Percentiles rank a stretch among this genome's conserved stretches.
Evolutionary conservation across 306 rosid genomes (phyloP).

Genomic region (Casuarina glauca): DNA sequence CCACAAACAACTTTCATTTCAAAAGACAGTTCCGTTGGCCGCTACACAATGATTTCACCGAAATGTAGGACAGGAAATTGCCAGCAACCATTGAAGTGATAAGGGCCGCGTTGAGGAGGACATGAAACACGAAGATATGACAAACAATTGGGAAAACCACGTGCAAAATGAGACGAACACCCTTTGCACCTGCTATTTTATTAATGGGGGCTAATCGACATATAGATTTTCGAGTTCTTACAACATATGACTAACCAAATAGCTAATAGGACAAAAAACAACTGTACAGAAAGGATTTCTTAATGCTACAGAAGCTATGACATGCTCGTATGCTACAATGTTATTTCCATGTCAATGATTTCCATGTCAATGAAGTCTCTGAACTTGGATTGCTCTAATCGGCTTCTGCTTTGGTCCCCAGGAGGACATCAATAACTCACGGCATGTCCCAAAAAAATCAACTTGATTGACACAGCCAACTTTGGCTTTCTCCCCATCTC

Average conservation of each 20-base stretch:
- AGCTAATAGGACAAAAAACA: neutral
- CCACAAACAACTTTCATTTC: too few species aligned
- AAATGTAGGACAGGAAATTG: too few species aligned
- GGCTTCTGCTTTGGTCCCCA: conserved; percentile 6
- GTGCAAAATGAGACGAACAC: neutral
- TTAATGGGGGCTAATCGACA: conserved; percentile 1
- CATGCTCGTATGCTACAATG: conserved; percentile 19
- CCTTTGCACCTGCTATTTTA: neutral
- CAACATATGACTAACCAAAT: conserved; percentile 8
- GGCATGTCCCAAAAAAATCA: conserved; percentile 7
- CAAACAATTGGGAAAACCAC: neutral
- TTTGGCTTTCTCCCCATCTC: conserved; percentile 21
- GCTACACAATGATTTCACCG: too few species aligned
- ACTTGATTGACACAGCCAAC: conserved; percentile 22
- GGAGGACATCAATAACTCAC: conserved; percentile 13
- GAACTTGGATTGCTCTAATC: neutral
- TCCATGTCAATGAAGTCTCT: conserved; percentile 1
- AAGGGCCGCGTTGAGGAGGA: too few species aligned
- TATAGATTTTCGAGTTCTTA: neutral
- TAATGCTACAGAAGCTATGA: conserved; percentile 20
- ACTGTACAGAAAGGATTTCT: conserved; percentile 1
- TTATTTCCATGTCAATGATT: conserved; percentile 15
- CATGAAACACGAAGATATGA: too few species aligned
- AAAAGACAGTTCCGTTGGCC: too few species aligned
- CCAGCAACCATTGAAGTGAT: too few species aligned